Evolutionary conservation across 345 rosid species (phyloP), one percentile per base, ranked within the genome.

Genomic region (Hevea brasiliensis): DNA sequence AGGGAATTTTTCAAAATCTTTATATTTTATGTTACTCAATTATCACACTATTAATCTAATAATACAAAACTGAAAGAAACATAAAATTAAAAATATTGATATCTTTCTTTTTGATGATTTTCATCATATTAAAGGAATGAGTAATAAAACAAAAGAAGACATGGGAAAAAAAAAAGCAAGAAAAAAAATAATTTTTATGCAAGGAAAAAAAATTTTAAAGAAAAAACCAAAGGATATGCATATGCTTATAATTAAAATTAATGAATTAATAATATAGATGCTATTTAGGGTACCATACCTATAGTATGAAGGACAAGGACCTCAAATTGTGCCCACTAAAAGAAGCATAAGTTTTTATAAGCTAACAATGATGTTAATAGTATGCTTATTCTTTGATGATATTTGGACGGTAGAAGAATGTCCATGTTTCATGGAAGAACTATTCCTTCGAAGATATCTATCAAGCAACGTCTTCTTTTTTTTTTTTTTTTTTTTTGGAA

Each of bases 351-450:
- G 21, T 72, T 4, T 50, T 23, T 15, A 50, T 29, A 61, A 60
- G 61, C 23, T 10, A 45, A 35, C n/a, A 7, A n/a, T 44, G 48
- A 54, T 27, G 24, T 29, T 20, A 44, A 3, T 20, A 3, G 4
- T 32, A 21, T 26, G 68, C 20, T 51, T 41, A 58, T 26, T 68
- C 66, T 58, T 56, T 12, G 64, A 57, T 63, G 59, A 29, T 7
- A 1, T 57, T 56, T 74, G 23, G 45, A n/a, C 37, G 40, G 68
- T 59, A 63, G 40, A 32, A 68, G 47, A 42, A 65, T 77, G 73
- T 80, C 83, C 78, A 65, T 64, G 45, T 54, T 70, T 70, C 75
- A 45, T 73, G 83, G 83, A 76, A 65, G 65, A 80, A 76, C 61
- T 42, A 56, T 68, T 68, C 57, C 47, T 10, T 47, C 18, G 2